These are phyloP conservation scores for Pyrenula massariospora DNA, from an alignment of 495 filamentous ascomycete genomes.

Conservation along the genomic window DNA sequence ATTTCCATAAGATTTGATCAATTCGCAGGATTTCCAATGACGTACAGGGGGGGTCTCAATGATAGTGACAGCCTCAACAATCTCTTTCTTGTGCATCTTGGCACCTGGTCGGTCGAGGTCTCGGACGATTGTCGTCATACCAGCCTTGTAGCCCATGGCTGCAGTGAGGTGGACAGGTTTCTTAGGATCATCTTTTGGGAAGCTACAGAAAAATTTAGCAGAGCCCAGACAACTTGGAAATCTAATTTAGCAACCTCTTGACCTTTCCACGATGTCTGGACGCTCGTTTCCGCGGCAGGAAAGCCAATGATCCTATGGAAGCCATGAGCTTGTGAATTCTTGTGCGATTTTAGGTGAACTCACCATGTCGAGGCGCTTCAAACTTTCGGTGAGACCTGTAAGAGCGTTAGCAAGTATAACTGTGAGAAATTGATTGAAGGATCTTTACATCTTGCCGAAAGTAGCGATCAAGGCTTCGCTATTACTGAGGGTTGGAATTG, in stretches of 20 bases:
- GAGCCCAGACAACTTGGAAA: constrained; percentile 12
- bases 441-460: not conserved
- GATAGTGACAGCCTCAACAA: constrained; percentile 97
- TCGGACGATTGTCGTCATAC: constrained; percentile 99
- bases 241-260: constrained; percentile 57
- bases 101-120: constrained; percentile 98
- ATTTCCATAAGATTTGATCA: constrained; percentile 32
- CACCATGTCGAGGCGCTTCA: constrained; percentile 93
- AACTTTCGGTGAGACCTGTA: constrained; percentile 64
- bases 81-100: constrained; percentile 99
- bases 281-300: constrained; percentile 93
- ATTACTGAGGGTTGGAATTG: not conserved
- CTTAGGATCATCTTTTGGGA: constrained; percentile 99
- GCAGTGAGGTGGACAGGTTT: constrained; percentile 98
- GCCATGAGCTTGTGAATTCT: not conserved
- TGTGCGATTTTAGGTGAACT: constrained; percentile 19
- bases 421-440: not conserved
- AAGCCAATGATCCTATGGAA: constrained; percentile 66
- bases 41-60: constrained; percentile 99
- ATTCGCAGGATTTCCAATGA: constrained; percentile 4
- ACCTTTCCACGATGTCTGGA: constrained; percentile 95
- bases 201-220: constrained; percentile 48
- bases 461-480: not conserved
- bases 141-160: constrained; percentile 99
- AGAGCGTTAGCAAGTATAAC: too few species aligned